Conservation (phyloP, 2,329 filamentous ascomycete genomes). For the Penicillium janthinellum region DNA sequence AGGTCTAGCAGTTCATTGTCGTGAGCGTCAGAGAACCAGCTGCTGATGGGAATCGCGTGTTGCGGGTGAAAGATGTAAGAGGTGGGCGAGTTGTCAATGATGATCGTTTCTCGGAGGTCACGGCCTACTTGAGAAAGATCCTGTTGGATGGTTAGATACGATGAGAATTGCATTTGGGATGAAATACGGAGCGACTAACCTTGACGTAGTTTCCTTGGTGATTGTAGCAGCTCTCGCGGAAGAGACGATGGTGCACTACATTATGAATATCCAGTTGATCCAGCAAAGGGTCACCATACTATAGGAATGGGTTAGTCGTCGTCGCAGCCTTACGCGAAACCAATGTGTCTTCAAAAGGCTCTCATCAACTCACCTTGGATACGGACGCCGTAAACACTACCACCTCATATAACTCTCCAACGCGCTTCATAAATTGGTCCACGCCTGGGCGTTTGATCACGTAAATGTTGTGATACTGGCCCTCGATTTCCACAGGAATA, state of each 20-base stretch:
- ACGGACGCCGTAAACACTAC: constrained; percentile 98
- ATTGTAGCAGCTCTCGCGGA: constrained; percentile 98
- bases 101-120: constrained; percentile 95
- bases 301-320: constrained; percentile 15
- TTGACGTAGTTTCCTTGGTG: constrained; percentile 99
- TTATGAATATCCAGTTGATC: constrained; percentile 97
- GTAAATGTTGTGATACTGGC: constrained; percentile 98
- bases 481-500: constrained; percentile 97
- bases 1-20: constrained; percentile 97
- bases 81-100: constrained; percentile 98
- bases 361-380: constrained; percentile 70
- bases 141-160: constrained; percentile 40
- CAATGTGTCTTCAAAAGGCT: background rate
- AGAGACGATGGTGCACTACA: constrained; percentile 92
- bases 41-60: constrained; percentile 98
- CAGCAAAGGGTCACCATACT: constrained; percentile 95
- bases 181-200: constrained; percentile 38
- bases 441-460: constrained; percentile 99
- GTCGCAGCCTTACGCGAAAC: background rate
- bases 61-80: constrained; percentile 99
- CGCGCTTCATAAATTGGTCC: constrained; percentile 97
- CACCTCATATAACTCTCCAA: constrained; percentile 96
- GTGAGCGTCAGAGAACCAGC: constrained; percentile 99
- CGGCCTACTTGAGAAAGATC: constrained; percentile 96
- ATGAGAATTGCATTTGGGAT: background rate